Base-by-base conservation (phyloP, 176 grass and related monocot genomes). In the Eleusine coracana region DNA sequence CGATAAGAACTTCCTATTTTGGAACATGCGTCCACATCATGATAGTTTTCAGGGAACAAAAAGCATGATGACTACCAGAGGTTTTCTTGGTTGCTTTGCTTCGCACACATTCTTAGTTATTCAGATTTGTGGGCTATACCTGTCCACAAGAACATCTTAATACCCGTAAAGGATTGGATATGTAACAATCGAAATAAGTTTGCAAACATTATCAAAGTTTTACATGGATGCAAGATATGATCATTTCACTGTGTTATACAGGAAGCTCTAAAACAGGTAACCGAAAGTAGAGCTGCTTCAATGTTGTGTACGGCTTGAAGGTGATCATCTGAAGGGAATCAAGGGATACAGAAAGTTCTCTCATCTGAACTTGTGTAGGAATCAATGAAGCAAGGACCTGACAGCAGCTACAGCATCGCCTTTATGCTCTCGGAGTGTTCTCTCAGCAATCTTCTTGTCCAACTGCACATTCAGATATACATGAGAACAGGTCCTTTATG, bases 361-460 rank as follows among this genome's bases (percentile, higher is more conserved):
- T 45, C 64, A 81, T 56, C 42, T 23, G 75, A 44, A 46, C 38
- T 78, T 31, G 20, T 21, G 23, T 20, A 40, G 0, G 3, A 42
- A 87, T 56, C 82, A 98, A 38, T 25, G 85, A 77, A 99, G 89
- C 79, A 96, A 84, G 83, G 52, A 90, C 51, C 89, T 91, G 39
- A 96, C 78, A 1, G 96, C 93, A 62, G 96, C 91, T 72, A 99
- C 96, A 31, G 91, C 93, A 28, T 96, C 91, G 0, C 96, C 96
- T 81, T 99, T 99, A 74, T 99, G 93, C 85, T 99, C 96, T 37
- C 96, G 87, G 3, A 99, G 85, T 34, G 91, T 96, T 87, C 87
- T 96, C 81, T 99, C 96, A 31, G 96, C 96, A 29, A 94, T 88
- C 88, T 94, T 96, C 89, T 94, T 99, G 85, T 99, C 96, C 89